Evolutionary conservation across 257 asterid genomes (phyloP), one percentile per base, ranked within the genome.

Genomic region (Lycium ferocissimum): DNA sequence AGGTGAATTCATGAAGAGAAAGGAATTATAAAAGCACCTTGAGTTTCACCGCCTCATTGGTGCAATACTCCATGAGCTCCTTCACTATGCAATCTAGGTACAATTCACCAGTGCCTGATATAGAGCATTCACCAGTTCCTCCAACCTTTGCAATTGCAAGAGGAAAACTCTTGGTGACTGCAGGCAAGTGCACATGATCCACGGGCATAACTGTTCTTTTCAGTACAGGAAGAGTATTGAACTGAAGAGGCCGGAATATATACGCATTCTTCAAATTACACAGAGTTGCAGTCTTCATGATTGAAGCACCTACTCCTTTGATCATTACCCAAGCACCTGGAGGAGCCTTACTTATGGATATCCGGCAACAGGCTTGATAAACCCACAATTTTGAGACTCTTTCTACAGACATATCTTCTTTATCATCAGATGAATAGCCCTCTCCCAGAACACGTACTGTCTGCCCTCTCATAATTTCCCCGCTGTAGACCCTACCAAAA

Each of bases 321-420:
- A 97, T 95, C 83, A 97, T 93, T 86, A 97, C 99, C 99, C 99
- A 97, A 72, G 99, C 91, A 88, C 99, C 99, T 79, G 98, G 99
- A 84, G 97, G 98, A 38, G 98, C 98, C 89, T 92, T 95, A 89
- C 92, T 93, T 59, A 97, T 86, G 80, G 99, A 98, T 88, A 97
- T 97, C 93, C 99, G 92, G 81, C 95, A 97, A 61, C 98, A 97
- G 67, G 98, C 97, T 90, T 97, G 99, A 91, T 97, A 97, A 54
- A 97, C 98, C 98, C 98, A 95, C 81, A 97, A 87, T 84, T 95
- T 95, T 67, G 99, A 93, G 53, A 94, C 97, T 90, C 95, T 98
- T 89, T 96, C 95, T 80, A 94, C 91, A 6, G 98, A 95, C 99
- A 96, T 95, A 86, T 96, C 98, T 89, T 95, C 99, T 90, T 97